phyloP scores from a whole-genome alignment of 805 yeast species.

The Yamadazyma insecticola region DNA sequence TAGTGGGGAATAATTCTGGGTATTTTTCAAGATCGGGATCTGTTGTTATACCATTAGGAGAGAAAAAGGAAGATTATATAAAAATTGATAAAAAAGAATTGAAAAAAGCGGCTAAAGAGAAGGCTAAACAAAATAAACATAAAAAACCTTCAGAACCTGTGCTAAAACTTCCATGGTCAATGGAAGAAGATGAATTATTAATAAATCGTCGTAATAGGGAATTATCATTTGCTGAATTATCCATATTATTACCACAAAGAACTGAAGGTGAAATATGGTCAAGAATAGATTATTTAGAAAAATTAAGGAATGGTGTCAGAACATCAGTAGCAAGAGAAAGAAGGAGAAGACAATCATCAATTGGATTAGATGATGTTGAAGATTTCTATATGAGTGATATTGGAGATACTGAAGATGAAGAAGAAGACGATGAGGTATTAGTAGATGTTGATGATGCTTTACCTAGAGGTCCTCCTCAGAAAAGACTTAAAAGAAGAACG shows the following conservation, averaged over 20 bases:
- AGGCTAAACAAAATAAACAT: slow-evolving; percentile 5
- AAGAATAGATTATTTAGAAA: slow-evolving; percentile 48
- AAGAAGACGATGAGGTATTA: slow-evolving; percentile 30
- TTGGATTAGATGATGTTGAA: slow-evolving; percentile 40
- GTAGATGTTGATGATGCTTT: slow-evolving; percentile 35
- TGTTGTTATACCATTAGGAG: slow-evolving; percentile 30
- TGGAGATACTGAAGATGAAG: slow-evolving; percentile 28
- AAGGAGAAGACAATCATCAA: slow-evolving; percentile 33
- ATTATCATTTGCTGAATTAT: slow-evolving; percentile 65
- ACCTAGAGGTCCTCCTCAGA: too few species aligned
- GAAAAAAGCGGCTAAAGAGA: slow-evolving; percentile 7
- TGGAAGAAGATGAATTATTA: slow-evolving; percentile 70
- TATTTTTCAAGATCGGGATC: slow-evolving; percentile 35
- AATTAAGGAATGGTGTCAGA: slow-evolving; percentile 28
- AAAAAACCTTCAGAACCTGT: slow-evolving; percentile 12
- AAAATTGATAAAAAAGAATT: slow-evolving; percentile 10
- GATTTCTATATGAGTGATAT: slow-evolving; percentile 42
- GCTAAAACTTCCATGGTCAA: slow-evolving; percentile 42
- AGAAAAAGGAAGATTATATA: slow-evolving; percentile 17
- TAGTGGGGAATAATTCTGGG: slow-evolving; percentile 24
- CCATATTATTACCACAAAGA: slow-evolving; percentile 66
- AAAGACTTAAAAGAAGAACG: slow-evolving; percentile 33
- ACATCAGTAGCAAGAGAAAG: slow-evolving; percentile 21
- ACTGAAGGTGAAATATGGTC: slow-evolving; percentile 71
- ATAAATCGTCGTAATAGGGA: slow-evolving; percentile 52